Conservation (phyloP, 1,139 yeast genomes). For the Candida sanyaensis region DNA sequence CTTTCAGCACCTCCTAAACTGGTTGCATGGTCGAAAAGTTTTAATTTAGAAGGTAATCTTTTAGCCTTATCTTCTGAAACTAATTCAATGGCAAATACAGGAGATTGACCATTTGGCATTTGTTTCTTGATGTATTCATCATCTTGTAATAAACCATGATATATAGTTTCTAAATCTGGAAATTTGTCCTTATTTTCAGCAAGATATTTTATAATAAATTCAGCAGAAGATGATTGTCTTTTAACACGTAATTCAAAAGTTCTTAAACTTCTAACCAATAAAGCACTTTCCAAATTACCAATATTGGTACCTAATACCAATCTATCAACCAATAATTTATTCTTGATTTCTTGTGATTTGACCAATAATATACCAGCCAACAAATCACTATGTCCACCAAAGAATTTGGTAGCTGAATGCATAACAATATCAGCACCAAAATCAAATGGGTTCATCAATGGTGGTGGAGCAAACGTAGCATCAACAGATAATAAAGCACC, state of each 20-base stretch:
- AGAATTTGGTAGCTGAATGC: conserved; percentile 90
- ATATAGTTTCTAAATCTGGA: conserved; percentile 52
- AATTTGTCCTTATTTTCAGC: conserved; percentile 46
- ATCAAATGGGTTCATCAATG: conserved; percentile 75
- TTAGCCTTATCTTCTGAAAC: conserved; percentile 57
- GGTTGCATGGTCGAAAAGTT: conserved; percentile 85
- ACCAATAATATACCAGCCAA: conserved; percentile 79
- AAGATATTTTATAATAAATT: conserved; percentile 61
- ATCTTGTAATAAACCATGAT: conserved; percentile 75
- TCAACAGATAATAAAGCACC: conserved; percentile 77
- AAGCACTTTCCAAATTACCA: conserved; percentile 73
- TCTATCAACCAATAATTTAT: conserved; percentile 59
- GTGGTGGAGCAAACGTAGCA: conserved; percentile 94
- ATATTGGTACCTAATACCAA: conserved; percentile 73
- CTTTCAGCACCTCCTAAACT: conserved; percentile 95
- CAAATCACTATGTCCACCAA: conserved; percentile 93
- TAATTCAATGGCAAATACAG: conserved; percentile 72
- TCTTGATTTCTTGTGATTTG: conserved; percentile 48
- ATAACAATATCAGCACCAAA: conserved; percentile 81
- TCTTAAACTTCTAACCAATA: conserved; percentile 75
- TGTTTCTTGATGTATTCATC: conserved; percentile 67
- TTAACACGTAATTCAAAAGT: conserved; percentile 72
- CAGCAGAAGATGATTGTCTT: conserved; percentile 66
- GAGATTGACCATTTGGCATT: conserved; percentile 65
- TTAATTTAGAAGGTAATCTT: conserved; percentile 62